phyloP scores from a whole-genome alignment of 75 land plant genomes.

The Sequoiadendron giganteum region DNA sequence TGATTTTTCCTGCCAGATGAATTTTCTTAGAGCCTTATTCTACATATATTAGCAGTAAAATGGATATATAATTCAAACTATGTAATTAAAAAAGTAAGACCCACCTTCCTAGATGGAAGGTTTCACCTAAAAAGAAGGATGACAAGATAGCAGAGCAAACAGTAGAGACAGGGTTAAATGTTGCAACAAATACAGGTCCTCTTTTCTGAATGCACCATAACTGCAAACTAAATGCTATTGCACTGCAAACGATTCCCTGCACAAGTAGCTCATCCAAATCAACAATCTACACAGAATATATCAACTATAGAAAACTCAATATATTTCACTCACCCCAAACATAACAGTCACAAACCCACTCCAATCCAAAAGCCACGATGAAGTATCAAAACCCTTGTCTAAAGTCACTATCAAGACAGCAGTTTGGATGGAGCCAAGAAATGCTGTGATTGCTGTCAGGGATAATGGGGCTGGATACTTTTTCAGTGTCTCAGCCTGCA shows the following conservation, averaged over 20 bases:
- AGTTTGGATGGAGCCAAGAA: conserved; percentile 9
- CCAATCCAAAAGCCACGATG: conserved; percentile 1
- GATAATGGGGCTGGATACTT: conserved; percentile 2
- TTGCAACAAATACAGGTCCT: conserved; percentile 7
- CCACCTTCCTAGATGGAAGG: neutral
- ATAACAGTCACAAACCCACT: neutral
- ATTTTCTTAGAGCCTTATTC: too few relatives aligned
- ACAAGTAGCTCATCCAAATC: neutral
- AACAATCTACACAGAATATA: too few relatives aligned
- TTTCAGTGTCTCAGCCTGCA: conserved; percentile 12
- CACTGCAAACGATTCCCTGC: conserved; percentile 1
- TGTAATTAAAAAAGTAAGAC: neutral
- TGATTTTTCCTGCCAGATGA: too few relatives aligned
- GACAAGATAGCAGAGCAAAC: conserved; percentile 1
- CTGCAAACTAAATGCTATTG: neutral
- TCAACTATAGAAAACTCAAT: too few relatives aligned
- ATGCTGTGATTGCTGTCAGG: neutral
- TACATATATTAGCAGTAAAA: neutral
- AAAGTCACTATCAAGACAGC: neutral
- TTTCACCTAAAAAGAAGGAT: neutral
- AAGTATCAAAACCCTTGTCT: neutral
- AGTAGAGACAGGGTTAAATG: neutral
- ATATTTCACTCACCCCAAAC: too few relatives aligned
- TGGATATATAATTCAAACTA: neutral
- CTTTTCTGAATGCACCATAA: conserved; percentile 4